Evolutionary conservation across 805 yeast species (phyloP), one percentile per base, ranked within the genome.

Genomic region (Ogataea pignaliae): DNA sequence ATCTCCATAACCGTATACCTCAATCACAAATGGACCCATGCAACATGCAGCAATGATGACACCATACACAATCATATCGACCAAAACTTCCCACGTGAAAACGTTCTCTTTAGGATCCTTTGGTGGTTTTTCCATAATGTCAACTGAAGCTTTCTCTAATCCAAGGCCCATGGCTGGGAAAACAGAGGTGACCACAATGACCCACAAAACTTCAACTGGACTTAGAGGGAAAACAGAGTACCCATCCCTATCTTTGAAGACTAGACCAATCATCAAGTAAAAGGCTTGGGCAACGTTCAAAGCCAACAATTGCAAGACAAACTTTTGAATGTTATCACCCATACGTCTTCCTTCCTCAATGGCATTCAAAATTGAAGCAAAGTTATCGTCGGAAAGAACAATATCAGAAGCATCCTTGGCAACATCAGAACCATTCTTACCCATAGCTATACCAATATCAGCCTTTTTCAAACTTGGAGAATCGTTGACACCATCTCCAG

Each of bases 121-220:
- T 36, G 90, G 90, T 28, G 83, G 81, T 50, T 72, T 70, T 33
- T 75, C 72, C 79, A 83, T 79, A 35, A 81, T 65, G 56, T 80
- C 88, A 32, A 78, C 76, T 48, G 73, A 70, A 0, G 88, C 88
- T 46, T 68, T 69, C 61, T 84, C 88, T 44, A 80, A 71, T 41
- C 88, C 88, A 42, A 84, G 73, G 26, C 91, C 90, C 87, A 85
- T 83, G 16, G 90, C 90, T 36, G 91, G 91, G 72, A 84, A 83
- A 54, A 88, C 82, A 1, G 89, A 81, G 1, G 91, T 84, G 35
- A 83, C 77, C 58, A 85, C 88, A 56, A 85, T 76, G 55, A 85
- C 78, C 90, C 90, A 85, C 53, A 85, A 68, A 8, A 83, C 88
- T 64, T 85, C 88, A 46, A 85, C 87, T 9, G 91, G 90, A 47